Evolutionary conservation across 2,329 filamentous ascomycete species (phyloP), one percentile per base, ranked within the genome.

Genomic region (Verticillium isaacii): DNA sequence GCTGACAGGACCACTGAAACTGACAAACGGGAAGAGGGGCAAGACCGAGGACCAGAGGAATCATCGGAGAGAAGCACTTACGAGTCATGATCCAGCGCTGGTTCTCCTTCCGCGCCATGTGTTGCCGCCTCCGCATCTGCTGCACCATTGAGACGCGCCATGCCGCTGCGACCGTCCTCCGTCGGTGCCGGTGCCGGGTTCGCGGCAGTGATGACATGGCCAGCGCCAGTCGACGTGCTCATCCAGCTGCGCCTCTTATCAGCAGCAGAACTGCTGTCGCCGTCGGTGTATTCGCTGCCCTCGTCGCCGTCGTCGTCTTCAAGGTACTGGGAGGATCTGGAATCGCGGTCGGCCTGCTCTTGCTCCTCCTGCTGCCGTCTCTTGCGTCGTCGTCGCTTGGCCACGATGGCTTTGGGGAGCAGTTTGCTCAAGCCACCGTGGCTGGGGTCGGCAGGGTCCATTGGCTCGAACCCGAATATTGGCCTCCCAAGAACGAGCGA

Each of bases 401-500:
- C 76, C 32, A 75, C 73, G 60, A 86, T 77, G 41, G 78, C 75
- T 68, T 82, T 84, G 59, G 83, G 78, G 39, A 87, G 72, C 34
- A 87, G 76, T 72, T 84, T 86, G 62, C 75, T 78, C 54, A 85
- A 72, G 14, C 76, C 74, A 64, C 71, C 76, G 60, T 63, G 57
- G 58, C 60, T 58, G 25, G 57, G 11, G 23, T 50, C 23, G 36
- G 17, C 23, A 23, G 45, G 39, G 37, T 52, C 45, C 45, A 52
- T 52, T 52, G 19, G 45, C 19, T 52, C 45, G 45, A 3, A 11
- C 12, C 12, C 12, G 17, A 17, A 9, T 5, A 45, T 1, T 11
- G 19, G n/a, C 8, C 45, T 23, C 45, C n/a, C 45, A n/a, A 52
- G 6, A 52, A 50, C 11, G 5, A 14, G 29, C 29, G 29, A 29